Conservation (phyloP, 768 basidiomycete genomes). For the Hericium rajendrae region DNA sequence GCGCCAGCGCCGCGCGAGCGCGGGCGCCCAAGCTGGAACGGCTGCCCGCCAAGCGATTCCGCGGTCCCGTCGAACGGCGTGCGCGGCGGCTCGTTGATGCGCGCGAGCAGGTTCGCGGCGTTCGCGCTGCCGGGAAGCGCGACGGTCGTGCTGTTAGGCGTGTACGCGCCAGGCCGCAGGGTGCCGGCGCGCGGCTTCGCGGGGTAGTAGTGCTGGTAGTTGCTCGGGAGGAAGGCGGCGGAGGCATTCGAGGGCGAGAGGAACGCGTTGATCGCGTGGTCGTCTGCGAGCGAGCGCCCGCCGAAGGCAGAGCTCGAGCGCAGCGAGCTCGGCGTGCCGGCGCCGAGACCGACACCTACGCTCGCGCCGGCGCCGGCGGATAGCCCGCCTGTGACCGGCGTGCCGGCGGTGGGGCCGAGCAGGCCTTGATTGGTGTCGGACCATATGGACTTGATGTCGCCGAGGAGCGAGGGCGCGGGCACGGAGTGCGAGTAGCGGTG, state of each 20-base stretch:
- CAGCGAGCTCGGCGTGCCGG: constrained; percentile 45
- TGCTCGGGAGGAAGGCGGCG: constrained; percentile 69
- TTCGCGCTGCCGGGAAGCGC: background rate
- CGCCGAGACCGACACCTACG: constrained; percentile 17
- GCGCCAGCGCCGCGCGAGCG: constrained; percentile 20
- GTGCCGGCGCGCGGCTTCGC: constrained; percentile 28
- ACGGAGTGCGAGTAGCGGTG: constrained; percentile 82
- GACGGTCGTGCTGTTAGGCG: constrained; percentile 5
- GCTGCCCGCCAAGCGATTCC: constrained; percentile 29
- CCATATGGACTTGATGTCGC: constrained; percentile 79
- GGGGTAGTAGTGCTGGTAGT: constrained; percentile 55
- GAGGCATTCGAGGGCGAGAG: constrained; percentile 70
- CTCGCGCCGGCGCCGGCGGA: too few relatives aligned
- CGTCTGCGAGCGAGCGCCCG: constrained; percentile 11
- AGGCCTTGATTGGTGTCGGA: constrained; percentile 34
- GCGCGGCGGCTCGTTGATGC: constrained; percentile 12
- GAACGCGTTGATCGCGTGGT: constrained; percentile 24
- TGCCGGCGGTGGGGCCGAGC: constrained; percentile 23
- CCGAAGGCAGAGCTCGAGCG: constrained; percentile 34
- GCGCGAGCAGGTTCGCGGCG: constrained; percentile 13
- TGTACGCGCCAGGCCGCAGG: constrained; percentile 13
- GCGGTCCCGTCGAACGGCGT: constrained; percentile 19
- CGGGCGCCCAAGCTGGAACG: constrained; percentile 27
- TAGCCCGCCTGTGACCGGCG: constrained; percentile 4
- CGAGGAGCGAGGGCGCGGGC: constrained; percentile 65